Evolutionary conservation across 1,284 basidiomycete species (phyloP).

Genomic region (Lentinula novae-zelandiae): DNA sequence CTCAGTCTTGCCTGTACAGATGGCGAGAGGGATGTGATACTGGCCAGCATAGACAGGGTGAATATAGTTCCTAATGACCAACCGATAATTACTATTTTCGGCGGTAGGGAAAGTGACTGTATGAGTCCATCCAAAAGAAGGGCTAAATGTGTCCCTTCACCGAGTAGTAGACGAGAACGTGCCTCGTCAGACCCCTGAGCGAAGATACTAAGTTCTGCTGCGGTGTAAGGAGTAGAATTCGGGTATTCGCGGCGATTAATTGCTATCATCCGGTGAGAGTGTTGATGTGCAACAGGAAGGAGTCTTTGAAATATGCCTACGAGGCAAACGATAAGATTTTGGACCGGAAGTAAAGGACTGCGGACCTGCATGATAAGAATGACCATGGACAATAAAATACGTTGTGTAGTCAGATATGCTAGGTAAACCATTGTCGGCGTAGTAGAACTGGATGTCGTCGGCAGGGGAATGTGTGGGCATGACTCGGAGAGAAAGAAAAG

Average conservation of each 20-base stretch:
- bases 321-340: too few relatives aligned
- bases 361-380: conserved; percentile 23
- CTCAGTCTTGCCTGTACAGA: background rate
- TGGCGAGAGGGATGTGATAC: conserved; percentile 8
- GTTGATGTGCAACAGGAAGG: background rate
- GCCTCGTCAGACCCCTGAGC: conserved; percentile 7
- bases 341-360: too few relatives aligned
- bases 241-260: conserved; percentile 25
- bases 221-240: conserved; percentile 19
- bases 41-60: conserved; percentile 10
- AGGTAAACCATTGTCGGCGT: conserved; percentile 20
- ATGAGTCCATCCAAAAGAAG: conserved; percentile 14
- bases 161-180: conserved; percentile 9
- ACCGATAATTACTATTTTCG: conserved; percentile 12
- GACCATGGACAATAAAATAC: conserved; percentile 22
- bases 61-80: conserved; percentile 18
- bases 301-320: background rate
- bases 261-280: conserved; percentile 20
- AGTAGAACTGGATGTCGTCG: conserved; percentile 16
- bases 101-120: conserved; percentile 8
- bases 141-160: conserved; percentile 13
- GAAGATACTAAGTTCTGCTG: background rate
- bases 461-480: background rate
- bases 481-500: background rate
- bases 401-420: conserved; percentile 18